Conservation (phyloP, 495 filamentous ascomycete genomes). For the Penicillium atrosanguineum region DNA sequence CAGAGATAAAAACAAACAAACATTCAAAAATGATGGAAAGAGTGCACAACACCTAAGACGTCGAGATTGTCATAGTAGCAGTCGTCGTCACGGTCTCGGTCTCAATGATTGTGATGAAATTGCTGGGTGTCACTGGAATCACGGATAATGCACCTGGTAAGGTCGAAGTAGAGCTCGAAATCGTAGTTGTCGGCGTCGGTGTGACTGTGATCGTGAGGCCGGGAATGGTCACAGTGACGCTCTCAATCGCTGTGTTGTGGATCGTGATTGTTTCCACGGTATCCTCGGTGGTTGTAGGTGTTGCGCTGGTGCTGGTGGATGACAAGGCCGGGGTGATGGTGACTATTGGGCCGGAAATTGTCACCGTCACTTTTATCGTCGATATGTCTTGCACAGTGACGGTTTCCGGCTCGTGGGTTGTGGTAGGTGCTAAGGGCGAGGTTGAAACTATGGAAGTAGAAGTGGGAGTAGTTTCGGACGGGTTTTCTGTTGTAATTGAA, state of each 20-base stretch:
- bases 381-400: not conserved
- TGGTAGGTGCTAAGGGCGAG: not conserved
- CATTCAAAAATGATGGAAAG: no score
- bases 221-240: slow-evolving; percentile 9
- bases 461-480: not conserved
- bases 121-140: slow-evolving; percentile 9
- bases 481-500: not conserved
- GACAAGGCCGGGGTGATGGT: not conserved
- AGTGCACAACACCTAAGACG: no score
- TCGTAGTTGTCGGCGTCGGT: not conserved
- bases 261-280: slow-evolving; percentile 2
- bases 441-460: not conserved
- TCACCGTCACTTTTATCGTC: not conserved
- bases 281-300: not conserved
- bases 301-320: not conserved
- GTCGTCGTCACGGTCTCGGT: slow-evolving; percentile 20
- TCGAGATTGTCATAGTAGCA: slow-evolving; percentile 3
- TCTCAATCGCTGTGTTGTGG: slow-evolving; percentile 6
- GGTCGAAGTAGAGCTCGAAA: not conserved
- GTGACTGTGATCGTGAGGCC: slow-evolving; percentile 9
- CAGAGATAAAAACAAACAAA: no score
- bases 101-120: slow-evolving; percentile 5
- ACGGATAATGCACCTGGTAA: slow-evolving; percentile 6
- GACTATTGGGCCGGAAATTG: not conserved
- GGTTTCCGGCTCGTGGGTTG: not conserved